Evolutionary conservation across 2,329 filamentous ascomycete species (phyloP).

Genomic region (Colletotrichum brevisporum): DNA sequence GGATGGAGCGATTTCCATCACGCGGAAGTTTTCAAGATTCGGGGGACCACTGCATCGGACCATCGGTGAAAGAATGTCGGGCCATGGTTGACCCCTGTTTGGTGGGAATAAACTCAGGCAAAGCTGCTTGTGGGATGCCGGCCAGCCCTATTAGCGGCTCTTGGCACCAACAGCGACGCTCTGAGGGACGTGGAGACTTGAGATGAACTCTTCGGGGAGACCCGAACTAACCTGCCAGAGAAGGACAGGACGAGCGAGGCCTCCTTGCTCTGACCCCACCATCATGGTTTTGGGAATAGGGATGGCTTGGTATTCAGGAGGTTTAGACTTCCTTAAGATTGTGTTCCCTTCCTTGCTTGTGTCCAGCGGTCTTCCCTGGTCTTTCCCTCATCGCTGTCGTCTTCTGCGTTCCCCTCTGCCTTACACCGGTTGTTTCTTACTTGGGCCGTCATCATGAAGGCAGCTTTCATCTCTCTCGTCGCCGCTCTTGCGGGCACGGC

Average conservation of each 20-base stretch:
- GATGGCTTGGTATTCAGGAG: not conserved
- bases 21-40: constrained; percentile 13
- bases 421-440: not conserved
- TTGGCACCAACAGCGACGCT: constrained; percentile 6
- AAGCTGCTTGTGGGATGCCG: constrained; percentile 11
- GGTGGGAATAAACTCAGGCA: constrained; percentile 15
- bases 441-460: constrained; percentile 22
- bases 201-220: not conserved
- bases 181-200: not conserved
- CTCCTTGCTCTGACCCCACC: constrained; percentile 18
- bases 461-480: constrained; percentile 38
- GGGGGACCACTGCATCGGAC: constrained; percentile 11
- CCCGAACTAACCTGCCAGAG: not conserved
- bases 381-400: not conserved
- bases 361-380: too few relatives aligned
- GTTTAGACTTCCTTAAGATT: constrained; percentile 19
- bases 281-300: not conserved
- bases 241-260: constrained; percentile 2
- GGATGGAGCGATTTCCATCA: not conserved
- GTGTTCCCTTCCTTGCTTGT: too few relatives aligned
- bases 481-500: constrained; percentile 41
- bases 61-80: not conserved
- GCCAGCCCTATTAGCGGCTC: constrained; percentile 5
- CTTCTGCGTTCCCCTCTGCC: not conserved
- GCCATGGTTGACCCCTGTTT: constrained; percentile 3